These are phyloP conservation scores for Marchantia polymorpha DNA, from an alignment of 225 moss, liverwort and hornwort genomes.

Conservation along the genomic window DNA sequence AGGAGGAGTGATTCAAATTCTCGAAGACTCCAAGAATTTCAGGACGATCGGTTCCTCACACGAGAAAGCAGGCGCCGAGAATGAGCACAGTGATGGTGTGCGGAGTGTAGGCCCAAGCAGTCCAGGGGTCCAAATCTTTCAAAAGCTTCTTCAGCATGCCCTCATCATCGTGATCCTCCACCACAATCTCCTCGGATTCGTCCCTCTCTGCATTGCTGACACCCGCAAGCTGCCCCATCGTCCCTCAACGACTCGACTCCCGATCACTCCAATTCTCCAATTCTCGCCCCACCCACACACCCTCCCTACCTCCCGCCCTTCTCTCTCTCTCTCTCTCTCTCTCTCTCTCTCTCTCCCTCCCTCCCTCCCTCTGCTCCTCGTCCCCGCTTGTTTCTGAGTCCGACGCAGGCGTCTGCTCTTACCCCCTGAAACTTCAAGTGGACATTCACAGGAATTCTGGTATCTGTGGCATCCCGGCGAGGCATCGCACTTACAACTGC, in stretches of 20 bases:
- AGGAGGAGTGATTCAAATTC: not conserved
- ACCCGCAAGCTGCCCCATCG: slow-evolving; percentile 33
- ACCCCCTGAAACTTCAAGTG: too few species aligned
- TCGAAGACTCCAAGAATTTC: too few species aligned
- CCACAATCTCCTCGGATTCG: not conserved
- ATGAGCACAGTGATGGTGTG: slow-evolving; percentile 66
- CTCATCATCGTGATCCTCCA: slow-evolving; percentile 48
- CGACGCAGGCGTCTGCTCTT: too few species aligned
- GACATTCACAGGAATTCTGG: too few species aligned
- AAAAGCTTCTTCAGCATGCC: slow-evolving; percentile 59
- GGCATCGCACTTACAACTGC: slow-evolving; percentile 4
- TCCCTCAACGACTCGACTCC: not conserved
- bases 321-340: too few species aligned
- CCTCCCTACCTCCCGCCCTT: too few species aligned
- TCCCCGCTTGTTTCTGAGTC: too few species aligned
- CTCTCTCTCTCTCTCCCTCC: too few species aligned
- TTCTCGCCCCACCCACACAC: too few species aligned
- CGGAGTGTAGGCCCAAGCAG: slow-evolving; percentile 86
- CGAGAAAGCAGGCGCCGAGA: slow-evolving; percentile 65
- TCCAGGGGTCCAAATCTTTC: slow-evolving; percentile 89
- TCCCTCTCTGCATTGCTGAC: slow-evolving; percentile 12
- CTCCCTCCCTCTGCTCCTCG: too few species aligned
- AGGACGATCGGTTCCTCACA: slow-evolving; percentile 42
- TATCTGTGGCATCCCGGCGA: too few species aligned
- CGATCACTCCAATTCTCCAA: too few species aligned